phyloP scores from a whole-genome alignment of 805 yeast genomes.

The Wickerhamomyces chaumierensis region DNA sequence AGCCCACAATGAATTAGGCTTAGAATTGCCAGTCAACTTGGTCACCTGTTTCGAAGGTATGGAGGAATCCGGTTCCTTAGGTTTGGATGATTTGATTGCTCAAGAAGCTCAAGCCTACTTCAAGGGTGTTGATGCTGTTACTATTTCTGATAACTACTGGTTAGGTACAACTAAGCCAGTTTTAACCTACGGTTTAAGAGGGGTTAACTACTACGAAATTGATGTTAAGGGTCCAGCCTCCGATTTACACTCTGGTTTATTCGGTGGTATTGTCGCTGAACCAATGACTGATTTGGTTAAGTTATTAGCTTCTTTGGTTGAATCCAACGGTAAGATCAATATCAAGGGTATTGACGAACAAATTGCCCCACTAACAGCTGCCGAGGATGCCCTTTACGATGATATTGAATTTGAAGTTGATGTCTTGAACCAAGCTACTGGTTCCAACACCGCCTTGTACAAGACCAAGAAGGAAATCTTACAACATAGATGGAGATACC shows the following conservation, averaged over 20 bases:
- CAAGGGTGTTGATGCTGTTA: slow-evolving; percentile 84
- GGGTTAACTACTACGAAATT: slow-evolving; percentile 87
- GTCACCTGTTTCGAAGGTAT: slow-evolving; percentile 94
- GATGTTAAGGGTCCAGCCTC: slow-evolving; percentile 86
- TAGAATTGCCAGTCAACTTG: slow-evolving; percentile 89
- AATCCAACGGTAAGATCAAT: slow-evolving; percentile 67
- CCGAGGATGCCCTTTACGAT: slow-evolving; percentile 72
- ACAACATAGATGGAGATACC: slow-evolving; percentile 98
- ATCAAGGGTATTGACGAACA: slow-evolving; percentile 86
- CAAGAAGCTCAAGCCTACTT: slow-evolving; percentile 72
- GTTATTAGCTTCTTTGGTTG: slow-evolving; percentile 68
- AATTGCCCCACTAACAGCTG: slow-evolving; percentile 87
- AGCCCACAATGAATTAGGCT: slow-evolving; percentile 76
- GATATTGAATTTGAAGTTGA: slow-evolving; percentile 74
- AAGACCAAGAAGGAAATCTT: slow-evolving; percentile 72
- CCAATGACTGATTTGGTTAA: slow-evolving; percentile 91
- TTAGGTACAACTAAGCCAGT: slow-evolving; percentile 95
- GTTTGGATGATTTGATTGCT: slow-evolving; percentile 75
- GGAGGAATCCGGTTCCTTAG: slow-evolving; percentile 97
- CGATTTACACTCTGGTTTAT: slow-evolving; percentile 93
- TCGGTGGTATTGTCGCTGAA: slow-evolving; percentile 95
- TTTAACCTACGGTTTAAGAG: slow-evolving; percentile 94
- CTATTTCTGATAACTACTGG: slow-evolving; percentile 98
- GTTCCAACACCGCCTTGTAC: slow-evolving; percentile 75
- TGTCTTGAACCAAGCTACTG: slow-evolving; percentile 82